Evolutionary conservation across 768 basidiomycete species (phyloP).

Genomic region (Lanmaoa rubissima): DNA sequence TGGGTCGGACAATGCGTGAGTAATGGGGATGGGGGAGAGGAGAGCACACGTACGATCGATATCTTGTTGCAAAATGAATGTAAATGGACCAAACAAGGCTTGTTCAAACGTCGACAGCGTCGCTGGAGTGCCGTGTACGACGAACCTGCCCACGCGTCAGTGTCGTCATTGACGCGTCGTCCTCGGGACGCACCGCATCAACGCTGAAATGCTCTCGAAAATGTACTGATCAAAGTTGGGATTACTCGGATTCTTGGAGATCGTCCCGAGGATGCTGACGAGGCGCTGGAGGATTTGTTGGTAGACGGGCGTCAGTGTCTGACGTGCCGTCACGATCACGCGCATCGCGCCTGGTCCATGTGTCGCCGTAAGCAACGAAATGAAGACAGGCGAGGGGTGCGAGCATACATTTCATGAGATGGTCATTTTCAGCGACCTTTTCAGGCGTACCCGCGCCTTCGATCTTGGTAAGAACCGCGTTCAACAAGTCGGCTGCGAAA

Average conservation of each 20-base stretch:
- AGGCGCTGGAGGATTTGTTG: constrained; percentile 67
- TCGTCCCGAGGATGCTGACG: constrained; percentile 79
- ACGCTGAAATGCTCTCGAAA: constrained; percentile 93
- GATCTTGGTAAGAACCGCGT: constrained; percentile 74
- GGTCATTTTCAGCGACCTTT: constrained; percentile 96
- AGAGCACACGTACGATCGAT: constrained; percentile 68
- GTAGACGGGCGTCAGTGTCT: constrained; percentile 67
- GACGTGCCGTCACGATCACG: constrained; percentile 85
- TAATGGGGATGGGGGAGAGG: background rate
- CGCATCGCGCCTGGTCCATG: constrained; percentile 81
- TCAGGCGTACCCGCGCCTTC: constrained; percentile 78
- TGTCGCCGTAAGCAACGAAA: constrained; percentile 1
- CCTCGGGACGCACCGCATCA: constrained; percentile 65
- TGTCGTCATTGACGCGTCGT: background rate
- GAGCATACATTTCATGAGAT: constrained; percentile 90
- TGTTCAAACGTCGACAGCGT: constrained; percentile 76
- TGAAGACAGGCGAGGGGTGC: background rate
- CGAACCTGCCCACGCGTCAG: constrained; percentile 53
- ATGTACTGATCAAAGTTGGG: constrained; percentile 97
- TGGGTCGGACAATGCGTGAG: background rate
- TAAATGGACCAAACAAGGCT: constrained; percentile 83
- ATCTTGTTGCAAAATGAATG: constrained; percentile 84
- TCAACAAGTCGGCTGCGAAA: constrained; percentile 69
- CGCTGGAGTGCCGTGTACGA: constrained; percentile 66
- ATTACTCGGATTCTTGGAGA: constrained; percentile 96